A percentile compares a stretch with the other conserved stretches of the same genome.
These are phyloP conservation scores for Tubosaeta brunneosetosa DNA, from an alignment of 768 basidiomycete species.

Conservation along the genomic window DNA sequence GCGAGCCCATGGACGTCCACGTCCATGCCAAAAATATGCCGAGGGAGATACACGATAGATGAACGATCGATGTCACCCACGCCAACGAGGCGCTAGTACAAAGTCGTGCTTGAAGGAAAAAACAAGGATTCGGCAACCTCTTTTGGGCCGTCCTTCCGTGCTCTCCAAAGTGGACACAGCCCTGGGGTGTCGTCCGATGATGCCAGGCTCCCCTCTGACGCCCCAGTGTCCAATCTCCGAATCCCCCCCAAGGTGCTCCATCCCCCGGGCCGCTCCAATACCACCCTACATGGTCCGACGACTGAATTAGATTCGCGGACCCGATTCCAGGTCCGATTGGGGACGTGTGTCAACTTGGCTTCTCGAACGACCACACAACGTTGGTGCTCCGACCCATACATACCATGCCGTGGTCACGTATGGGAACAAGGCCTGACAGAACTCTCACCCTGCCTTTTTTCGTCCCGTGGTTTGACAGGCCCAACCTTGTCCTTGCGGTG, in stretches of 20 bases:
- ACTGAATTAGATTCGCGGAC: constrained; percentile 1
- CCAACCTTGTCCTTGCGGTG: constrained; percentile 31
- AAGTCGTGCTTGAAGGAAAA: background rate
- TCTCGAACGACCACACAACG: background rate
- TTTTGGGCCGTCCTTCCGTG: background rate
- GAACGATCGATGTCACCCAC: background rate
- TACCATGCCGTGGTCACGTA: background rate
- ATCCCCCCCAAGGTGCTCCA: background rate
- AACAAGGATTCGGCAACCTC: background rate
- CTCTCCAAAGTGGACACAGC: background rate
- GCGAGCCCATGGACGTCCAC: background rate
- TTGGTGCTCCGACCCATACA: background rate
- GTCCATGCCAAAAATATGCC: background rate
- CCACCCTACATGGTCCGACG: background rate
- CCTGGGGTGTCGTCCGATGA: background rate
- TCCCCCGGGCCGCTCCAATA: background rate
- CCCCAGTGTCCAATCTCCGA: background rate
- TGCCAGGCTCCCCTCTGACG: background rate
- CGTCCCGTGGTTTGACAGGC: background rate
- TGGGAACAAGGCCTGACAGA: background rate
- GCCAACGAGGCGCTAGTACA: background rate
- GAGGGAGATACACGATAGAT: background rate
- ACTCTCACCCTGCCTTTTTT: constrained; percentile 1
- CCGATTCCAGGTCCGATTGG: background rate
- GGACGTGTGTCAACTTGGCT: background rate